Evolutionary conservation across 2,329 filamentous ascomycete species (phyloP).

Genomic region (Fusarium chaquense): DNA sequence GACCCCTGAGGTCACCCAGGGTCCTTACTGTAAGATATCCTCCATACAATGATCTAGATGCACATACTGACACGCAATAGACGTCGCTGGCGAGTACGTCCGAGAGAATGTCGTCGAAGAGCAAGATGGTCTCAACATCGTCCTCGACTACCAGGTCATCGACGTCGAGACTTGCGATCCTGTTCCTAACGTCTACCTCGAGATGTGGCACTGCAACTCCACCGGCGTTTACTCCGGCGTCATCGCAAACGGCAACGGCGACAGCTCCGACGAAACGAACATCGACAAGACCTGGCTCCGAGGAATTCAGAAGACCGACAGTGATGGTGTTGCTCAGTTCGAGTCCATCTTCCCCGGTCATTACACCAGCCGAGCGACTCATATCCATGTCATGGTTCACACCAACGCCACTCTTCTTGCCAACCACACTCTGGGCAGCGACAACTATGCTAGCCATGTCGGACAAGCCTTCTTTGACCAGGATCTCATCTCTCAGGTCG

Average conservation of each 20-base stretch:
- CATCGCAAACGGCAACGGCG: conserved; percentile 56
- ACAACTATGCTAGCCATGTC: conserved; percentile 4
- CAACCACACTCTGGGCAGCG: conserved; percentile 2
- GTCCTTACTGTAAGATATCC: conserved; percentile 56
- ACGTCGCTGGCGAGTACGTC: conserved; percentile 51
- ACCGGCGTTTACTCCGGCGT: conserved; percentile 62
- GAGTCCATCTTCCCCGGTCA: conserved; percentile 59
- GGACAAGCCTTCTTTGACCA: conserved; percentile 57
- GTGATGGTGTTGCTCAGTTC: conserved; percentile 59
- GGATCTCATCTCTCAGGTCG: conserved; percentile 64
- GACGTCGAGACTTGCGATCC: conserved; percentile 59
- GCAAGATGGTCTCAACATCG: conserved; percentile 56
- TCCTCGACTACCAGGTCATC: conserved; percentile 60
- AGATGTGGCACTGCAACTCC: conserved; percentile 62
- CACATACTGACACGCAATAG: conserved; percentile 8
- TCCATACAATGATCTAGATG: fast-evolving
- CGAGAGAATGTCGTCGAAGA: conserved; percentile 56
- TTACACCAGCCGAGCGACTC: conserved; percentile 59
- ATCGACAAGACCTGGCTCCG: conserved; percentile 52
- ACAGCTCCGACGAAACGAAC: conserved; percentile 54
- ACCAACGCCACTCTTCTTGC: background rate
- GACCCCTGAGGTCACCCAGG: conserved; percentile 63
- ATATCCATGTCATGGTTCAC: conserved; percentile 57
- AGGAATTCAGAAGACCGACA: conserved; percentile 48
- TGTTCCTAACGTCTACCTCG: conserved; percentile 56